A percentile compares a stretch with the other conserved stretches of the same genome.
These are phyloP conservation scores for Brassica hybrid DNA, from an alignment of 441 rosid genomes.

Conservation along the genomic window DNA sequence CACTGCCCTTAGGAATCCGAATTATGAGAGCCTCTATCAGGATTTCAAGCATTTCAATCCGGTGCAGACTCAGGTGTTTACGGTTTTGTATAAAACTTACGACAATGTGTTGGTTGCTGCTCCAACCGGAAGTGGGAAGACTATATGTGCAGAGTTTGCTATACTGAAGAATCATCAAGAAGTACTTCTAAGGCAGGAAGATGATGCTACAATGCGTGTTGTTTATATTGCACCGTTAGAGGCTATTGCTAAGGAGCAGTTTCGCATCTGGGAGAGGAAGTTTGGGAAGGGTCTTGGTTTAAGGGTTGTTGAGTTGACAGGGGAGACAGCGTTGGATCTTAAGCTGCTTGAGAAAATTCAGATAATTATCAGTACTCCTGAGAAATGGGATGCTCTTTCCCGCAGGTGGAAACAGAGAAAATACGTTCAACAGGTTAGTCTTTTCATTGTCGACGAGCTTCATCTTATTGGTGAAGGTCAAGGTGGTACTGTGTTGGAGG, in stretches of 20 bases:
- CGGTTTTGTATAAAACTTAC: slow-evolving; percentile 80
- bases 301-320: slow-evolving; percentile 84
- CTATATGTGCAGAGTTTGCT: slow-evolving; percentile 96
- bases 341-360: slow-evolving; percentile 90
- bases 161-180: slow-evolving; percentile 87
- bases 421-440: slow-evolving; percentile 82
- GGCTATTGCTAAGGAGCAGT: slow-evolving; percentile 86
- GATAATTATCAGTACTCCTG: slow-evolving; percentile 87
- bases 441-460: slow-evolving; percentile 76
- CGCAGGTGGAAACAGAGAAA: slow-evolving; percentile 95
- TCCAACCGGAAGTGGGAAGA: slow-evolving; percentile 97
- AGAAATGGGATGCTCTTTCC: slow-evolving; percentile 97
- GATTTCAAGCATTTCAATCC: slow-evolving; percentile 94
- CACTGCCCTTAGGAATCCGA: slow-evolving; percentile 86
- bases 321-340: slow-evolving; percentile 80
- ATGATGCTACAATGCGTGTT: slow-evolving; percentile 57
- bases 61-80: slow-evolving; percentile 96
- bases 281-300: slow-evolving; percentile 86
- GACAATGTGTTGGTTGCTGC: slow-evolving; percentile 96
- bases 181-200: slow-evolving; percentile 18
- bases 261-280: slow-evolving; percentile 82
- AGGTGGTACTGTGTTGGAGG: slow-evolving; percentile 90
- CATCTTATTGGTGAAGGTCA: slow-evolving; percentile 85
- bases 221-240: slow-evolving; percentile 94
- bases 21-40: slow-evolving; percentile 83